Base-by-base conservation (phyloP, 352 stramenopile species). In the Phytophthora pinifolia region DNA sequence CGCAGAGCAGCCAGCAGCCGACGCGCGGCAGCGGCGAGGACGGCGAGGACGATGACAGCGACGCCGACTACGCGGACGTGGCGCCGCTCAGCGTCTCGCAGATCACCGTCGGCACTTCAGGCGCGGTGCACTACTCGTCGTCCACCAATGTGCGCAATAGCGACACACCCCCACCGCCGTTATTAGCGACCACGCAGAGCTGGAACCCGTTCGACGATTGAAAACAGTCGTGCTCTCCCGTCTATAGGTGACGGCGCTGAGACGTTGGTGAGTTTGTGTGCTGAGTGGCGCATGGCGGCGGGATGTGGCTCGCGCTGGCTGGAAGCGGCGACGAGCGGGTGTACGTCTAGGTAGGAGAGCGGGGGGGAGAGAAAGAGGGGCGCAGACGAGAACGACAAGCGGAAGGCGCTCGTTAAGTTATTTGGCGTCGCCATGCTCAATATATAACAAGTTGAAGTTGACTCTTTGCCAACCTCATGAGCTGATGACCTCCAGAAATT, bases 401-500 rank as follows among this genome's bases (percentile, higher is more conserved):
- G 60, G 53, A 67, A 66, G 61, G 50, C 59, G 69, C 58, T 78
- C 65, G 61, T 73, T 78, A 74, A 78, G 61, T 78, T 78, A 78
- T 78, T 73, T 59, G 61, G 54, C 53, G 56, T 58, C 50, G 49
- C 51, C 57, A 58, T 57, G 38, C 52, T 54, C 58, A 59, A 13
- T 66, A 53, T 66, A 62, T 59, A n/a, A n/a, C n/a, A 58, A 60
- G 22, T 62, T 25, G 20, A 25, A 25, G 20, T 25, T 25, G 20
- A 25, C 20, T 25, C 20, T 25, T 3, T n/a, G n/a, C n/a, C n/a
- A n/a, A n/a, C n/a, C n/a, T n/a, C n/a, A n/a, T 1, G 20, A 25
- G 20, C 20, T 25, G 20, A 25, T 25, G 20, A 25, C 2, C 20
- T 25, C 44, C 36, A 18, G 52, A 53, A 30, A 38, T 31, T 48